Conservation (phyloP, 140 eudicot species). For the Senecio squalidus region DNA sequence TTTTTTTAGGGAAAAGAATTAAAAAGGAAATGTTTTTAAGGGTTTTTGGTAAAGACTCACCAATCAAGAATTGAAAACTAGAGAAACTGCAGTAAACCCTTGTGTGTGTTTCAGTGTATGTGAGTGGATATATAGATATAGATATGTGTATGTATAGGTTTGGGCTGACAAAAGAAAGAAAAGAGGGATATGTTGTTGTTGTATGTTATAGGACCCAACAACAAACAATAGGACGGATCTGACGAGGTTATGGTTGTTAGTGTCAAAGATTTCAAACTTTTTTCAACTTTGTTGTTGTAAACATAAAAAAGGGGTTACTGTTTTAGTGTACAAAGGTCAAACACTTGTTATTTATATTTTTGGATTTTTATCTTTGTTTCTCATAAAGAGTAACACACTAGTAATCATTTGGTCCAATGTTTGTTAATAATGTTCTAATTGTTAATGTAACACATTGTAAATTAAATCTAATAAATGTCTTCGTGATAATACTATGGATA, state of each 20-base stretch:
- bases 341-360: too few relatives aligned
- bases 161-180: constrained; percentile 32
- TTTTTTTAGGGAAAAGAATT: background rate
- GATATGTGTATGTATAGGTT: constrained; percentile 20
- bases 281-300: constrained; percentile 21
- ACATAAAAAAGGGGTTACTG: constrained; percentile 2
- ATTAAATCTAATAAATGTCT: too few relatives aligned
- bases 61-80: constrained; percentile 28
- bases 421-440: too few relatives aligned
- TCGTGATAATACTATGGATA: too few relatives aligned
- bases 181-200: constrained; percentile 23
- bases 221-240: constrained; percentile 69
- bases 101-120: constrained; percentile 20
- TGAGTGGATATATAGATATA: constrained; percentile 17
- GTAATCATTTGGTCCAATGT: too few relatives aligned
- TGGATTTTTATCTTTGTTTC: too few relatives aligned
- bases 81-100: constrained; percentile 24
- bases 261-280: constrained; percentile 32
- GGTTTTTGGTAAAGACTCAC: constrained; percentile 27
- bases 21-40: constrained; percentile 12
- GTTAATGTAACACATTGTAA: too few relatives aligned
- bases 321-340: background rate
- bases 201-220: constrained; percentile 47
- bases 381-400: too few relatives aligned
- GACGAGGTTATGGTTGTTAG: constrained; percentile 49